Evolutionary conservation across 352 stramenopile species (phyloP).

Genomic region (Ophiocytium majus): DNA sequence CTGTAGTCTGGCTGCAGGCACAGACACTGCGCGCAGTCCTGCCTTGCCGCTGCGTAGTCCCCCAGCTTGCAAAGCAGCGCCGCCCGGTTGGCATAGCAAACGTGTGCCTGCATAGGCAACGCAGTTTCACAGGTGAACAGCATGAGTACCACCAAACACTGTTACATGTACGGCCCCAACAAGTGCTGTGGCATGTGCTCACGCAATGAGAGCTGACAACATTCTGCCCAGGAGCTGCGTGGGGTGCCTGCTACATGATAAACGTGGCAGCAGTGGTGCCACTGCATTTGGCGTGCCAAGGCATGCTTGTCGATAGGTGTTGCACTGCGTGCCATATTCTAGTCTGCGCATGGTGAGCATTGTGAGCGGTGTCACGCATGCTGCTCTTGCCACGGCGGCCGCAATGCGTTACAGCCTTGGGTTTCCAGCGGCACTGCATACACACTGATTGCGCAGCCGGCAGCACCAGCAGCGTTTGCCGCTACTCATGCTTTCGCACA

Average conservation of each 20-base stretch:
- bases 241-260: background rate
- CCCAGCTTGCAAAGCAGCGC: background rate
- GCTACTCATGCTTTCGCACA: too few species aligned
- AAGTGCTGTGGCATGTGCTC: too few species aligned
- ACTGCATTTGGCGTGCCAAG: too few species aligned
- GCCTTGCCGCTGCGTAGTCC: background rate
- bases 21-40: background rate
- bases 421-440: background rate
- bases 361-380: background rate
- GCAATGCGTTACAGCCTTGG: background rate
- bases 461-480: too few species aligned
- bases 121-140: background rate
- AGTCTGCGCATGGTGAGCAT: background rate
- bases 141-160: too few species aligned
- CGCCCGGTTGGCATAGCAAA: background rate
- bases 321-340: too few species aligned
- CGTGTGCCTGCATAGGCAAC: background rate
- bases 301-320: too few species aligned
- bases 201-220: too few species aligned
- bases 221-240: too few species aligned
- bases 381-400: background rate
- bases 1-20: background rate
- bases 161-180: too few species aligned
- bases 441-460: too few species aligned
- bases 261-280: too few species aligned